Evolutionary conservation across 202 grass and related monocot genomes (phyloP).

Genomic region (Panicum virgatum): DNA sequence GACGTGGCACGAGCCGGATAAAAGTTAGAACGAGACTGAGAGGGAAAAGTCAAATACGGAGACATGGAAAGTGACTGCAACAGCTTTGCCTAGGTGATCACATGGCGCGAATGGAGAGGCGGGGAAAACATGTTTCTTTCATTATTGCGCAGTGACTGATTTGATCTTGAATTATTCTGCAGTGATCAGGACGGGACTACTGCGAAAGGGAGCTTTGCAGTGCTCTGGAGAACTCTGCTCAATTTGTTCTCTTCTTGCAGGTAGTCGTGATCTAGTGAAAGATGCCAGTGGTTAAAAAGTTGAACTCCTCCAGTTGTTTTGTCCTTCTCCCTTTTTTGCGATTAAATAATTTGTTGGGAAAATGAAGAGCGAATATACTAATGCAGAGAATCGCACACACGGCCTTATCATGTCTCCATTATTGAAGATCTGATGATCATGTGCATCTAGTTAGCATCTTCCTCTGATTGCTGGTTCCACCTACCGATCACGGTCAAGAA

Average conservation of each 20-base stretch:
- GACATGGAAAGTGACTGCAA: constrained; percentile 27
- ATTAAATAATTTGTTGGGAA: background rate
- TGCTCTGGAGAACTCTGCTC: background rate
- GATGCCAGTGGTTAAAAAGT: constrained; percentile 10
- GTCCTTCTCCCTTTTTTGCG: background rate
- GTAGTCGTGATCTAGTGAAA: constrained; percentile 1
- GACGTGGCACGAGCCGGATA: constrained; percentile 16
- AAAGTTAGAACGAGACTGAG: background rate
- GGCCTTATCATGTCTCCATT: constrained; percentile 2
- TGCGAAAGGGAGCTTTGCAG: background rate
- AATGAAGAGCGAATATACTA: constrained; percentile 38
- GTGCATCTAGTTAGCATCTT: constrained; percentile 32
- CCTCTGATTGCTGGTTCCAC: constrained; percentile 1
- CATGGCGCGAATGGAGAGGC: constrained; percentile 19
- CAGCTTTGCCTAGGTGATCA: background rate
- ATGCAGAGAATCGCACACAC: background rate
- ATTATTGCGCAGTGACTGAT: constrained; percentile 1
- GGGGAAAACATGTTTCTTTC: constrained; percentile 8
- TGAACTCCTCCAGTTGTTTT: constrained; percentile 2
- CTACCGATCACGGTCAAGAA: constrained; percentile 14
- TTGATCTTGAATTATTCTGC: constrained; percentile 12
- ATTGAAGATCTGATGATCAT: constrained; percentile 40
- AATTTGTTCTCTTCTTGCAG: background rate
- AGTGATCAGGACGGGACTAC: constrained; percentile 2
- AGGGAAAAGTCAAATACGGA: constrained; percentile 35